Percentiles rank a stretch among this genome's conserved stretches.
These are phyloP conservation scores for Chlamydomonas urium DNA, from an alignment of 139 green algal species.

Conservation along the genomic window DNA sequence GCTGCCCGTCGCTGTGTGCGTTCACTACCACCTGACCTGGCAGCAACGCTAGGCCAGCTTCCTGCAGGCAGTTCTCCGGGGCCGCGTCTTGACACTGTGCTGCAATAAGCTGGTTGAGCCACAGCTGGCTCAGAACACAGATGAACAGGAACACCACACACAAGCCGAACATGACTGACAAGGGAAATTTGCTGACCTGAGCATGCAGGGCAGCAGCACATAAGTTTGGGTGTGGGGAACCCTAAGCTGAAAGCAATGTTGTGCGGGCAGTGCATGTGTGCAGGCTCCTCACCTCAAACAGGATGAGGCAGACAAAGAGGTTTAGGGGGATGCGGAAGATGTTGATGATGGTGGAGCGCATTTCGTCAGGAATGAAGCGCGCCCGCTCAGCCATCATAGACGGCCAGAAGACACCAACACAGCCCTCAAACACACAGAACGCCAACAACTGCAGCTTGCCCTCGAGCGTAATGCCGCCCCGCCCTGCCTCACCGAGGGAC, in stretches of 20 bases:
- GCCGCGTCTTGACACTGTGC: no score
- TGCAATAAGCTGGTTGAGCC: slow-evolving; percentile 24
- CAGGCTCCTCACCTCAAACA: slow-evolving; percentile 80
- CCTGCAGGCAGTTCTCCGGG: no score
- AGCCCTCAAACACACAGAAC: slow-evolving; percentile 88
- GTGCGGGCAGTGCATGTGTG: background rate
- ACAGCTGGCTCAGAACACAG: slow-evolving; percentile 29
- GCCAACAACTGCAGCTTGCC: slow-evolving; percentile 79
- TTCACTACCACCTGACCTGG: no score
- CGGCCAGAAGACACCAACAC: slow-evolving; percentile 93
- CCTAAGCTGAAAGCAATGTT: background rate
- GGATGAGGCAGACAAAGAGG: slow-evolving; percentile 91
- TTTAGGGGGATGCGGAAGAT: slow-evolving; percentile 95
- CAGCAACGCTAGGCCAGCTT: no score
- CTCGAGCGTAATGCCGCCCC: slow-evolving; percentile 47
- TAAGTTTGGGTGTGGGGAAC: slow-evolving; percentile 1
- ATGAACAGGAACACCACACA: slow-evolving; percentile 81
- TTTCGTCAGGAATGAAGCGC: slow-evolving; percentile 87
- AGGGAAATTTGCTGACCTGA: slow-evolving; percentile 79
- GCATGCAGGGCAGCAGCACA: background rate
- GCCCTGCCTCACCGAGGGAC: slow-evolving; percentile 21
- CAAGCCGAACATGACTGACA: slow-evolving; percentile 91
- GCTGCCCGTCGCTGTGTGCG: no score
- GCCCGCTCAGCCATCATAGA: slow-evolving; percentile 90
- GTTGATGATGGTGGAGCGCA: slow-evolving; percentile 94